phyloP scores from a whole-genome alignment of 495 filamentous ascomycete species.

The Aspergillus sclerotiicarbonarius region DNA sequence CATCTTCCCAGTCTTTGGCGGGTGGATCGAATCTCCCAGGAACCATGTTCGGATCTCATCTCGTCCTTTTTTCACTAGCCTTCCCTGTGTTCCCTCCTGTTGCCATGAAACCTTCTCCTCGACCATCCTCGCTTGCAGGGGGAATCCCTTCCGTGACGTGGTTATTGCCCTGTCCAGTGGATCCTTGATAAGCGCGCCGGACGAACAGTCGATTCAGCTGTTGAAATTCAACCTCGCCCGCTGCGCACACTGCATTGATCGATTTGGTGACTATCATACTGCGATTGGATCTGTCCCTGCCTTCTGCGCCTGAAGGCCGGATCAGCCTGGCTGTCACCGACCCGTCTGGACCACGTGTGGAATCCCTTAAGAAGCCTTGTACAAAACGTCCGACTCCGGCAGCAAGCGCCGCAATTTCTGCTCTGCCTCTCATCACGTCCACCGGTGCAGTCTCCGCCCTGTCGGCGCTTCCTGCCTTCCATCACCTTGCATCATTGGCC shows the following conservation, averaged over 20 bases:
- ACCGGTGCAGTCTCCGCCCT: conserved; percentile 17
- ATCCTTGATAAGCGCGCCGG: conserved; percentile 15
- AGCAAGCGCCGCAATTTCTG: conserved; percentile 20
- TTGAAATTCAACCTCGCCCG: not conserved
- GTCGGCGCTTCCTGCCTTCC: conserved; percentile 22
- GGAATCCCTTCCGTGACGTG: conserved; percentile 16
- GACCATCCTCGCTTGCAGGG: conserved; percentile 9
- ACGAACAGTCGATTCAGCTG: conserved; percentile 3
- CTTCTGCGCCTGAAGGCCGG: not conserved
- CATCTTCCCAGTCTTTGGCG: conserved; percentile 6
- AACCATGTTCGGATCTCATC: conserved; percentile 20
- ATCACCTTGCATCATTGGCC: conserved; percentile 20
- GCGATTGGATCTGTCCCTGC: not conserved
- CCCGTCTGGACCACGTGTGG: conserved; percentile 20
- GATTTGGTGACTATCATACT: not conserved
- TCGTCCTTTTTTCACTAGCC: conserved; percentile 11
- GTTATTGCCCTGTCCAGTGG: conserved; percentile 11
- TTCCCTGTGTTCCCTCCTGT: not conserved
- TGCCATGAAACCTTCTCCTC: conserved; percentile 11
- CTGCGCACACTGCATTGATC: not conserved
- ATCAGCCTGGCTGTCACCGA: conserved; percentile 10
- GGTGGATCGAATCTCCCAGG: conserved; percentile 4
- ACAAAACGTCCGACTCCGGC: conserved; percentile 17
- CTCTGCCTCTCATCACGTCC: conserved; percentile 11
- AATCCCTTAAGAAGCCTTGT: conserved; percentile 11